phyloP scores from a whole-genome alignment of 2,329 filamentous ascomycete species.

The Pseudogymnoascus pannorum region DNA sequence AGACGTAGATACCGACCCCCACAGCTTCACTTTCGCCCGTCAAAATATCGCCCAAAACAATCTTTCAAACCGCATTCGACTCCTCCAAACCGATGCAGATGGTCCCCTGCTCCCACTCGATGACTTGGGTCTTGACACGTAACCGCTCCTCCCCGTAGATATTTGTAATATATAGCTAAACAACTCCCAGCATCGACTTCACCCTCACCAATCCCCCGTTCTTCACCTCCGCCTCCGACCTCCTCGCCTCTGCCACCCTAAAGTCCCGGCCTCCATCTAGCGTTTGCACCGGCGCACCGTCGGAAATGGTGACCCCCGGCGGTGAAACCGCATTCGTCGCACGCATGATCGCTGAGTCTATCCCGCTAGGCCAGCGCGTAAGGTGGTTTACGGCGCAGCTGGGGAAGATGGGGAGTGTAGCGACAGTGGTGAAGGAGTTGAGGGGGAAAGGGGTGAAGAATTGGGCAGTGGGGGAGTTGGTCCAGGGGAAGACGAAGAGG shows the following conservation, averaged over 20 bases:
- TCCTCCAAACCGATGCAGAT: conserved; percentile 47
- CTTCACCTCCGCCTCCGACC: conserved; percentile 67
- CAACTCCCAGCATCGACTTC: conserved; percentile 56
- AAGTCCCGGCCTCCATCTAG: conserved; percentile 65
- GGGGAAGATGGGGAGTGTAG: conserved; percentile 66
- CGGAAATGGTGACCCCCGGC: conserved; percentile 79
- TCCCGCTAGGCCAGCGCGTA: conserved; percentile 51
- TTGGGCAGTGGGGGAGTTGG: conserved; percentile 73
- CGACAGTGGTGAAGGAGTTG: conserved; percentile 53
- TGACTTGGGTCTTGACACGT: conserved; percentile 38
- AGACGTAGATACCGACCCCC: conserved; percentile 61
- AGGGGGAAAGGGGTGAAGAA: conserved; percentile 58
- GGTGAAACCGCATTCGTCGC: conserved; percentile 71
- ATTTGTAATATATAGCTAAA: conserved; percentile 13
- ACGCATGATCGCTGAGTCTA: conserved; percentile 63
- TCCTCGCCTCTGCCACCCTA: conserved; percentile 53
- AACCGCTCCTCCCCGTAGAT: conserved; percentile 6
- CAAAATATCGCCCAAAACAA: conserved; percentile 61
- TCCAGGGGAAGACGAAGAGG: conserved; percentile 73
- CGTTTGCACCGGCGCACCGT: conserved; percentile 65
- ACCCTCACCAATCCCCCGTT: conserved; percentile 95
- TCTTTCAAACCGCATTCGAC: conserved; percentile 54
- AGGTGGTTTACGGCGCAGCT: conserved; percentile 92
- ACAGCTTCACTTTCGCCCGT: conserved; percentile 58
- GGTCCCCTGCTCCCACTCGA: conserved; percentile 54